A percentile compares a stretch with the other conserved stretches of the same genome.
Evolutionary conservation across 345 rosid genomes (phyloP).

Genomic region (Bretschneidera sinensis): DNA sequence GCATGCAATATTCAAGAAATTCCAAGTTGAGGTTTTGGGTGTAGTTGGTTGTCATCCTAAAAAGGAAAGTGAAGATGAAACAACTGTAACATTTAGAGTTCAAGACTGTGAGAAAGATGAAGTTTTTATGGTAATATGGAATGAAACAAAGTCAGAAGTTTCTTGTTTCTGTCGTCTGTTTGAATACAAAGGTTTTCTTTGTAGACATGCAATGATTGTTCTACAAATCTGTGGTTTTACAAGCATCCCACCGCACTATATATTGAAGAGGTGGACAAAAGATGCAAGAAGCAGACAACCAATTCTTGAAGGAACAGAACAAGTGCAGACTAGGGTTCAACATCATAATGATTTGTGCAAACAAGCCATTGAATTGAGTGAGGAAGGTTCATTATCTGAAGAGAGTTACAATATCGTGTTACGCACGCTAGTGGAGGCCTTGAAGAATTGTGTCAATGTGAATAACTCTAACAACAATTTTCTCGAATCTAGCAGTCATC

Average conservation of each 20-base stretch:
- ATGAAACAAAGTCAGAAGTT: conserved; percentile 39
- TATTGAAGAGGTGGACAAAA: conserved; percentile 65
- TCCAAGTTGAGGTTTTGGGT: conserved; percentile 65
- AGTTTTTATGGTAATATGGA: conserved; percentile 48
- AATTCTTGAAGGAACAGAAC: conserved; percentile 22
- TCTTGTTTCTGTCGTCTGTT: conserved; percentile 53
- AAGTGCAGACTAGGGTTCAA: conserved; percentile 42
- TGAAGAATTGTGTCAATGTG: conserved; percentile 49
- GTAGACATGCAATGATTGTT: conserved; percentile 66
- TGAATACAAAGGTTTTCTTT: conserved; percentile 60
- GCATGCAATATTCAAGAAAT: conserved; percentile 57
- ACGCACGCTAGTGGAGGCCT: conserved; percentile 38
- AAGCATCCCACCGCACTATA: conserved; percentile 45
- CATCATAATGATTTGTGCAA: conserved; percentile 52
- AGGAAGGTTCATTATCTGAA: conserved; percentile 45
- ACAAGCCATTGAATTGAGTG: conserved; percentile 37
- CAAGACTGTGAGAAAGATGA: conserved; percentile 59
- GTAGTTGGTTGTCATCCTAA: conserved; percentile 67
- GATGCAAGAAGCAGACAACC: conserved; percentile 45
- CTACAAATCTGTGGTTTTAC: conserved; percentile 63
- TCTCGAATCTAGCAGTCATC: conserved; percentile 30
- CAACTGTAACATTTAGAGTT: conserved; percentile 43
- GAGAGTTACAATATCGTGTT: conserved; percentile 38
- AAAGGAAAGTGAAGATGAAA: conserved; percentile 47
- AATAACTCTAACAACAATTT: conserved; percentile 37